A percentile compares a stretch with the other conserved stretches of the same genome.
Conservation (phyloP, 83 land plant species). For the Picea abies region DNA sequence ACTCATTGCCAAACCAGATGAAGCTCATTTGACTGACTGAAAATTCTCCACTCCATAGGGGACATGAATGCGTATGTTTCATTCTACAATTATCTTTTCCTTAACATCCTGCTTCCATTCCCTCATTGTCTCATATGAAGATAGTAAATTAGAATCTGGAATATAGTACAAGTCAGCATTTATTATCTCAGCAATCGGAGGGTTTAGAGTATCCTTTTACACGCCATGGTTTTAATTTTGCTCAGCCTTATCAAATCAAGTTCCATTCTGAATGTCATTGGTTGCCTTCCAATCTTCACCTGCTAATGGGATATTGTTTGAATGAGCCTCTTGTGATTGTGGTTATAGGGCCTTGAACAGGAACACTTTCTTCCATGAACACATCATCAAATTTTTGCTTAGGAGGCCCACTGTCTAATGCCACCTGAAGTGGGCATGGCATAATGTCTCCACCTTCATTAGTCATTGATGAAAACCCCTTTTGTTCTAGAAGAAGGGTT, state of each 20-base stretch:
- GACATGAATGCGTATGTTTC: constrained; percentile 35
- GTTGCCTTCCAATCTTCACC: not conserved
- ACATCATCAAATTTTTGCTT: too few species aligned
- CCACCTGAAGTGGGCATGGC: too few species aligned
- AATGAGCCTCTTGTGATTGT: too few species aligned
- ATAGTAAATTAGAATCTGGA: constrained; percentile 31
- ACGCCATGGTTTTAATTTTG: not conserved
- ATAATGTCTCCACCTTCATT: too few species aligned
- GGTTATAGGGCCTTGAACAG: too few species aligned
- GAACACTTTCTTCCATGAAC: too few species aligned
- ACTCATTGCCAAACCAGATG: too few species aligned
- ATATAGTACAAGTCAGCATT: not conserved
- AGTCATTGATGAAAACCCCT: too few species aligned
- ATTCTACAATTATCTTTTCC: not conserved
- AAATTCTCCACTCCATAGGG: constrained; percentile 29
- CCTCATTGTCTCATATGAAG: constrained; percentile 43
- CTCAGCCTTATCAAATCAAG: not conserved
- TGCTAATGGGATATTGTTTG: too few species aligned
- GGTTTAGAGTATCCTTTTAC: not conserved
- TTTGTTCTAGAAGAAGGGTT: too few species aligned
- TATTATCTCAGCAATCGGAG: constrained; percentile 3
- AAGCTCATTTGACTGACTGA: too few species aligned
- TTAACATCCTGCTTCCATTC: constrained; percentile 33
- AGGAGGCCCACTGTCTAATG: too few species aligned
- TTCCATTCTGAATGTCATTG: not conserved